Evolutionary conservation across 495 filamentous ascomycete genomes (phyloP).

Genomic region (Hypoxylon fragiforme): DNA sequence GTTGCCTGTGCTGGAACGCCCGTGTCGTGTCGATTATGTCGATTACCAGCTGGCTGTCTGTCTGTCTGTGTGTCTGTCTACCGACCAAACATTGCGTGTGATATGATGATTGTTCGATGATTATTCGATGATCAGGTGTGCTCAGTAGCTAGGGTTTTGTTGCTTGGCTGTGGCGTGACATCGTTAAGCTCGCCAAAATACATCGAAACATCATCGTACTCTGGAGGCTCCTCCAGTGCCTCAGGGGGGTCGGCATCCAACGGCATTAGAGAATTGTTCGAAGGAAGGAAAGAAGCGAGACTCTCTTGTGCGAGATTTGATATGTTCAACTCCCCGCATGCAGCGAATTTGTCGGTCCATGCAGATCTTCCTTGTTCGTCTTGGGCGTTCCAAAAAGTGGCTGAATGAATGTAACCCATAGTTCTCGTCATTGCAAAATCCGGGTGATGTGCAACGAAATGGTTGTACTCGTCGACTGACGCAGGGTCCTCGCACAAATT

Average conservation of each 20-base stretch:
- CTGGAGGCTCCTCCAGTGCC: slow-evolving; percentile 19
- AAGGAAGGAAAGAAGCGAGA: slow-evolving; percentile 11
- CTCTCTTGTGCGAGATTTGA: slow-evolving; percentile 2
- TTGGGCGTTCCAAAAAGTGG: slow-evolving; percentile 16
- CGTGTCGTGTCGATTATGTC: background rate
- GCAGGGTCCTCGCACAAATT: slow-evolving; percentile 33
- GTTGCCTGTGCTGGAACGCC: slow-evolving; percentile 9
- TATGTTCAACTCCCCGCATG: slow-evolving; percentile 1
- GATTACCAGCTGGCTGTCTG: slow-evolving; percentile 13
- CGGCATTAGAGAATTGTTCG: slow-evolving; percentile 2
- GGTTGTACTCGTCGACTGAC: slow-evolving; percentile 32
- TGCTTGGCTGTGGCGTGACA: background rate
- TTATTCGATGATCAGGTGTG: background rate
- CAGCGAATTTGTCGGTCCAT: slow-evolving; percentile 14
- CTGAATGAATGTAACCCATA: slow-evolving; percentile 4
- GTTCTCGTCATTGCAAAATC: slow-evolving; percentile 19
- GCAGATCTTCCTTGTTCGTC: slow-evolving; percentile 11
- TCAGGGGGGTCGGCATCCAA: slow-evolving; percentile 28
- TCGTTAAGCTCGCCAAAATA: slow-evolving; percentile 6
- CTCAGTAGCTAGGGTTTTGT: background rate
- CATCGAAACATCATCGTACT: slow-evolving; percentile 15
- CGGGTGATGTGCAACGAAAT: slow-evolving; percentile 20
- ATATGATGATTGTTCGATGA: too few species aligned
- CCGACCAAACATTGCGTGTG: too few species aligned
- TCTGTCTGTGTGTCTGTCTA: background rate